A percentile compares a stretch with the other conserved stretches of the same genome.
phyloP scores from a whole-genome alignment of 495 filamentous ascomycete genomes.

The Bryoglossum gracile region DNA sequence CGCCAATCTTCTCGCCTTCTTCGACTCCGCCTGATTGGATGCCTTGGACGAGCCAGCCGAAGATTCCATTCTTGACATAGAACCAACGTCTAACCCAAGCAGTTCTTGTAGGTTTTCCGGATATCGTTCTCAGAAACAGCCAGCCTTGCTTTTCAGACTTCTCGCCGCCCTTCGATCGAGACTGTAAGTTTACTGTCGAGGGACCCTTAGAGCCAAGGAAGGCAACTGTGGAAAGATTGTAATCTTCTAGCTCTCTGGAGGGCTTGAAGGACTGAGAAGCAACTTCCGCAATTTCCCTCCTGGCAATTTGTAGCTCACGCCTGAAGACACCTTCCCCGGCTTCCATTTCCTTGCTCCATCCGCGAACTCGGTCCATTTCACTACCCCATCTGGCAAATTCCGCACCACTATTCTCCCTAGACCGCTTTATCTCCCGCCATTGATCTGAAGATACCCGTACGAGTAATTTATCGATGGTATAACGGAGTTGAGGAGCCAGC shows the following conservation, averaged over 20 bases:
- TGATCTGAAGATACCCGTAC: conserved; percentile 78
- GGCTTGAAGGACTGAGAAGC: conserved; percentile 65
- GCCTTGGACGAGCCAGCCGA: conserved; percentile 90
- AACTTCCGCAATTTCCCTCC: conserved; percentile 75
- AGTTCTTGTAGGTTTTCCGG: conserved; percentile 81
- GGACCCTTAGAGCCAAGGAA: conserved; percentile 69
- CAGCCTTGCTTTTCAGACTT: conserved; percentile 82
- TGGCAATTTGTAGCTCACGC: conserved; percentile 67
- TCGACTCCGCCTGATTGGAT: conserved; percentile 78
- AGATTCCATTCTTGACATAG: conserved; percentile 89
- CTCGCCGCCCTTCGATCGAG: conserved; percentile 21
- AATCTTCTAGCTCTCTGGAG: conserved; percentile 88
- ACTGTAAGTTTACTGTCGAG: conserved; percentile 44
- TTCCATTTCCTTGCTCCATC: conserved; percentile 93
- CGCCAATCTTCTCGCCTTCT: conserved; percentile 93
- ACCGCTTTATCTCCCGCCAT: conserved; percentile 70
- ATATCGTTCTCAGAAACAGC: conserved; percentile 74
- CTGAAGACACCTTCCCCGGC: conserved; percentile 68
- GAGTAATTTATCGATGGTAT: conserved; percentile 74
- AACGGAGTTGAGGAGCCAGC: conserved; percentile 72
- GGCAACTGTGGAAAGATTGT: conserved; percentile 77
- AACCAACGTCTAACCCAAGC: conserved; percentile 90
- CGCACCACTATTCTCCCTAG: conserved; percentile 50
- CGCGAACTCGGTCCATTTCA: conserved; percentile 85
- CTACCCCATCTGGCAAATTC: conserved; percentile 53